Conservation (phyloP, 169 alveolate species). For the Prorocentrum cordatum region DNA sequence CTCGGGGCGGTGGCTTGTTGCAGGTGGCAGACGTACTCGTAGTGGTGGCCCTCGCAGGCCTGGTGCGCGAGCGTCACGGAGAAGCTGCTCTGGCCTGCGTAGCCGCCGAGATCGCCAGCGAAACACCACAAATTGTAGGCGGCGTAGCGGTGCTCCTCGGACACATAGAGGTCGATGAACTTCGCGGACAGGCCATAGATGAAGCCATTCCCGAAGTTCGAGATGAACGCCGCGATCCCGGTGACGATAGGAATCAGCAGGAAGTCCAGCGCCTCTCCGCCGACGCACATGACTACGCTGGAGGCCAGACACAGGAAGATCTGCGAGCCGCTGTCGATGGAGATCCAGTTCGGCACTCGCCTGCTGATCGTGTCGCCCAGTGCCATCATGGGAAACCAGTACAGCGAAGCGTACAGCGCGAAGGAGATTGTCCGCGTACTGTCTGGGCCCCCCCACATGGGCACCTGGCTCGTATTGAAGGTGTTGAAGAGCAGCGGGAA, state of each 20-base stretch:
- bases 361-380: slow-evolving; percentile 36
- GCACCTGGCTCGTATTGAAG: slow-evolving; percentile 41
- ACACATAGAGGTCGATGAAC: slow-evolving; percentile 27
- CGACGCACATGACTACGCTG: not conserved
- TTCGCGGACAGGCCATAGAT: slow-evolving; percentile 52
- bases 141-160: slow-evolving; percentile 35
- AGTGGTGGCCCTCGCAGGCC: slow-evolving; percentile 25
- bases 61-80: slow-evolving; percentile 13
- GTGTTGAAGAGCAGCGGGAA: slow-evolving; percentile 61
- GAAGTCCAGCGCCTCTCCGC: slow-evolving; percentile 23
- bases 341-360: slow-evolving; percentile 4
- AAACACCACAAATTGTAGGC: slow-evolving; percentile 63
- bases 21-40: slow-evolving; percentile 10
- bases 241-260: slow-evolving; percentile 26
- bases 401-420: slow-evolving; percentile 6
- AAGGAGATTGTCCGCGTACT: slow-evolving; percentile 21
- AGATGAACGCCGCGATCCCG: slow-evolving; percentile 25
- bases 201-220: slow-evolving; percentile 44
- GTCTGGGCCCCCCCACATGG: slow-evolving; percentile 24
- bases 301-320: not conserved
- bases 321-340: not conserved
- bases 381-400: slow-evolving; percentile 53
- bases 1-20: no score
- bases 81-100: slow-evolving; percentile 28
- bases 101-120: slow-evolving; percentile 28